Conservation (phyloP, 306 rosid genomes). For the Lathyrus tuberosus region DNA sequence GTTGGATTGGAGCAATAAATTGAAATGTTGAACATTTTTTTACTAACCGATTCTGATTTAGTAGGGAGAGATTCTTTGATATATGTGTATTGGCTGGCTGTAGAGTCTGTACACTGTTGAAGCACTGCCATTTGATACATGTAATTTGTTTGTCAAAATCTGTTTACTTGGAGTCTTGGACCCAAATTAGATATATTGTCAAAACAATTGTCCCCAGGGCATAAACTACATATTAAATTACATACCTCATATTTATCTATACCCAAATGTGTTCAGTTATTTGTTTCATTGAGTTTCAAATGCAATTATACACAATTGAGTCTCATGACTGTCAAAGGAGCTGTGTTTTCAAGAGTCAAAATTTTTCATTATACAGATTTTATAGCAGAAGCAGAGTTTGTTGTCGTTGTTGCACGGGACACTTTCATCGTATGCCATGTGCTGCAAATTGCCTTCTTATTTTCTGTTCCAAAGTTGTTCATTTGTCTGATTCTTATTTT, state of each 20-base stretch:
- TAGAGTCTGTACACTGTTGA: not conserved
- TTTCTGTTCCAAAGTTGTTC: too few relatives aligned
- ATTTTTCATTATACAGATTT: not conserved
- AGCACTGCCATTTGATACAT: not conserved
- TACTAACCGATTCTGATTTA: conserved; percentile 6
- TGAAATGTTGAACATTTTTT: conserved; percentile 22
- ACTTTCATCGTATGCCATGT: too few relatives aligned
- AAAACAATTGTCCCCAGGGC: conserved; percentile 6
- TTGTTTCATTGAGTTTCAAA: conserved; percentile 28
- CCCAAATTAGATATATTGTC: not conserved
- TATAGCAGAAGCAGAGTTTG: too few relatives aligned
- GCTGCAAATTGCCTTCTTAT: too few relatives aligned
- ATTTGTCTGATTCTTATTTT: too few relatives aligned
- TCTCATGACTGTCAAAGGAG: conserved; percentile 25
- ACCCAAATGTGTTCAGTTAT: conserved; percentile 10
- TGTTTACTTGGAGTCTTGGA: not conserved
- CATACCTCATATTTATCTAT: conserved; percentile 13
- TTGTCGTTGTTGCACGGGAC: too few relatives aligned
- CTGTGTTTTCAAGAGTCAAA: conserved; percentile 9
- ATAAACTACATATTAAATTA: not conserved
- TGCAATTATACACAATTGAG: not conserved
- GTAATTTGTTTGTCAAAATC: conserved; percentile 24
- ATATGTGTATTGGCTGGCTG: not conserved
- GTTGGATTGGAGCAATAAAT: not conserved
- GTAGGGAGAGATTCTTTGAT: conserved; percentile 10